Evolutionary conservation across 352 stramenopile genomes (phyloP).

Genomic region (Phytophthora europaea): DNA sequence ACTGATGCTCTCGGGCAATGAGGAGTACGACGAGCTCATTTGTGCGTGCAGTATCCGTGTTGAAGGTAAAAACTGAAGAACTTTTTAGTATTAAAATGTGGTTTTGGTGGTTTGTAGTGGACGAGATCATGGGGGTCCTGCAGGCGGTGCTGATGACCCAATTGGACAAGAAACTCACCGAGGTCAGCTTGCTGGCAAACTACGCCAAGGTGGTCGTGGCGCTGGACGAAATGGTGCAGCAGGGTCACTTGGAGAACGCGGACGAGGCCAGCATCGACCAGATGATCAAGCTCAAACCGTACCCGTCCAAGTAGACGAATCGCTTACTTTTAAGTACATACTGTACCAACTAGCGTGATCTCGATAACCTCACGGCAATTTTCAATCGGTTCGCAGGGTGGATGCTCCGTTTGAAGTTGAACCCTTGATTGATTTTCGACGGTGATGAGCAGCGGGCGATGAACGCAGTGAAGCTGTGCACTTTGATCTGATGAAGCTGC

Average conservation of each 20-base stretch:
- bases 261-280: conserved; percentile 65
- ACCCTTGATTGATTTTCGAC: background rate
- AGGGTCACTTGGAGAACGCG: conserved; percentile 60
- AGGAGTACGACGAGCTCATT: conserved; percentile 81
- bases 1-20: conserved; percentile 65
- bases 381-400: background rate
- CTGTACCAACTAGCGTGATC: background rate
- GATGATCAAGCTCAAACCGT: conserved; percentile 51
- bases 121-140: conserved; percentile 64
- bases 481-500: background rate
- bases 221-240: conserved; percentile 77
- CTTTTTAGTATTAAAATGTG: conserved; percentile 1
- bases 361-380: conserved; percentile 3
- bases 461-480: background rate
- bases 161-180: conserved; percentile 79
- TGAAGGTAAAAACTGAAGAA: background rate
- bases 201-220: conserved; percentile 75
- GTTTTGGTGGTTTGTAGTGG: conserved; percentile 41
- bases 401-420: conserved; percentile 8
- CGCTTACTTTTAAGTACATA: background rate
- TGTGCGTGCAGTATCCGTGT: conserved; percentile 45
- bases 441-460: background rate
- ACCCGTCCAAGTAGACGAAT: conserved; percentile 34
- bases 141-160: conserved; percentile 62
- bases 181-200: conserved; percentile 61